Evolutionary conservation across 164 flowering plant genomes (phyloP).

Genomic region (Sextonia rubra): DNA sequence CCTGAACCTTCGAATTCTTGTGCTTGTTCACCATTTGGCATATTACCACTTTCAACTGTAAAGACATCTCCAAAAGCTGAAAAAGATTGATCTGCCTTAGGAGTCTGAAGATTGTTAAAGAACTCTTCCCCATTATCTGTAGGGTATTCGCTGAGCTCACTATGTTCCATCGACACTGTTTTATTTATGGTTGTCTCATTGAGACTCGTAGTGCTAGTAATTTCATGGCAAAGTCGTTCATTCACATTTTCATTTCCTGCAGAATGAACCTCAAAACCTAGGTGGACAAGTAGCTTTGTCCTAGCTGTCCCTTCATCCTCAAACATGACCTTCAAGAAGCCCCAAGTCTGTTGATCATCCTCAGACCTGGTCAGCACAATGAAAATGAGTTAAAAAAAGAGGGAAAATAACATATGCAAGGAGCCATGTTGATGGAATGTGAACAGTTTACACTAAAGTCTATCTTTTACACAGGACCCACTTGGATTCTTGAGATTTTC

Average conservation of each 20-base stretch:
- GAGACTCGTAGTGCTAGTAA: constrained; percentile 33
- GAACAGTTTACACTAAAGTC: neutral
- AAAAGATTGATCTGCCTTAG: constrained; percentile 71
- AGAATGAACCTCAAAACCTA: constrained; percentile 64
- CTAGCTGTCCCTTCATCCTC: constrained; percentile 82
- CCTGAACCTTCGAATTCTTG: constrained; percentile 42
- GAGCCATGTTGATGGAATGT: neutral
- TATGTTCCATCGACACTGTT: constrained; percentile 22
- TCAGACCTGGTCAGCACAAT: constrained; percentile 44
- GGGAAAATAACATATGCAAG: neutral
- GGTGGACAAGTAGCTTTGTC: constrained; percentile 71
- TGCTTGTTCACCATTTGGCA: constrained; percentile 32
- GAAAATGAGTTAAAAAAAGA: constrained; percentile 1
- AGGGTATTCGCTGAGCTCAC: constrained; percentile 26
- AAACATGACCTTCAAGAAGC: constrained; percentile 90
- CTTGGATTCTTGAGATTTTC: constrained; percentile 75
- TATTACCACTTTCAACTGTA: constrained; percentile 27
- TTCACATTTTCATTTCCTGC: constrained; percentile 33
- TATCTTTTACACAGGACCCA: constrained; percentile 29
- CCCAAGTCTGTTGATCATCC: constrained; percentile 90
- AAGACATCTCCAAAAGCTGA: constrained; percentile 38
- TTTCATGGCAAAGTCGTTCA: constrained; percentile 50
- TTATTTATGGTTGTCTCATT: constrained; percentile 41
- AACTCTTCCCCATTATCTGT: constrained; percentile 90
- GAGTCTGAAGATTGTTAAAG: constrained; percentile 94